phyloP scores from a whole-genome alignment of 495 filamentous ascomycete genomes.

The Melanomma pulvis-pyrius region DNA sequence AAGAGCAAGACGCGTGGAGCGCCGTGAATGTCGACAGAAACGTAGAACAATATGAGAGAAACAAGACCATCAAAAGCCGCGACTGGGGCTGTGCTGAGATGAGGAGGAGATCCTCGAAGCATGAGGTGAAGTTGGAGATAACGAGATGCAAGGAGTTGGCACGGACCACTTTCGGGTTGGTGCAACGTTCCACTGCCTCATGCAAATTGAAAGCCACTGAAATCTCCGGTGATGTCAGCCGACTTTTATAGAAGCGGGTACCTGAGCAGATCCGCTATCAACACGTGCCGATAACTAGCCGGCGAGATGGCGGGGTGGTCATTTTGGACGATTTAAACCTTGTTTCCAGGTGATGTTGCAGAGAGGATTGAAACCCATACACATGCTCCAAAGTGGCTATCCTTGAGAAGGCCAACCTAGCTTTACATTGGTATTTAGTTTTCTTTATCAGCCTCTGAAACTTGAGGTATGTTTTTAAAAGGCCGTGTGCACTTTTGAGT shows the following conservation, averaged over 20 bases:
- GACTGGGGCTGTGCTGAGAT: background rate
- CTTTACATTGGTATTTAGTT: too few species aligned
- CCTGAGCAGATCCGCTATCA: background rate
- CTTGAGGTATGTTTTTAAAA: too few species aligned
- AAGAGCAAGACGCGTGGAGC: background rate
- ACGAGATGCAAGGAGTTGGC: conserved; percentile 2
- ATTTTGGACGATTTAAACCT: background rate
- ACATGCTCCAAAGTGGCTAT: too few species aligned
- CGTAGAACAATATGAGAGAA: background rate
- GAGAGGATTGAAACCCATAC: too few species aligned
- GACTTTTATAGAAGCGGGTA: conserved; percentile 3
- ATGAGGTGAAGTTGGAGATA: background rate
- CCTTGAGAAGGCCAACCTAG: too few species aligned
- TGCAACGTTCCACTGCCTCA: conserved; percentile 10
- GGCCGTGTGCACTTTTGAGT: too few species aligned
- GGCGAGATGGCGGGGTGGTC: background rate
- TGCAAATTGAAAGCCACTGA: conserved; percentile 30
- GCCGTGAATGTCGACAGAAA: background rate
- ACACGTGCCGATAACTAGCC: conserved; percentile 8
- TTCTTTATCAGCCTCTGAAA: too few species aligned
- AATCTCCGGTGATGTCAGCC: conserved; percentile 20
- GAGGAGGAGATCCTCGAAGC: background rate
- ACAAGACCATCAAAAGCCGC: background rate
- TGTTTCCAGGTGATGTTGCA: too few species aligned
- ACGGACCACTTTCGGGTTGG: background rate